Evolutionary conservation across 169 alveolate species (phyloP), one percentile per base, ranked within the genome.

Genomic region (Sarcocystis neurona): DNA sequence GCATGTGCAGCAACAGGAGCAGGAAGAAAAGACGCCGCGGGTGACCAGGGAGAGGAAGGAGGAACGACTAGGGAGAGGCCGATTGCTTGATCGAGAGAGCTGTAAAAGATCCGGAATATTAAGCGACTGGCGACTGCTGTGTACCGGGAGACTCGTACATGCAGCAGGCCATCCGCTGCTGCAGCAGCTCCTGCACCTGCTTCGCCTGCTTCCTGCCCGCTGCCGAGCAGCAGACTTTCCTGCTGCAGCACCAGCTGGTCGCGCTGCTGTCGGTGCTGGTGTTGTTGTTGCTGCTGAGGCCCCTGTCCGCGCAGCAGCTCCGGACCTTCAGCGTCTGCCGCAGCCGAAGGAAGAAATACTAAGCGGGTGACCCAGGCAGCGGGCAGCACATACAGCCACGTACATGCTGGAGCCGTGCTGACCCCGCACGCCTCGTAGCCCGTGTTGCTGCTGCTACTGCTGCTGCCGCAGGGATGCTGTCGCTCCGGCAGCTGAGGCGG

Each of bases 81-180:
- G 1, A 72, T 27, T 5, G 82, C 4, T n/a, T 53, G 47, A 39
- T 72, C 82, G 53, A 72, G 41, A 18, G 82, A 0, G 2, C 82
- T 48, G 32, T 41, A 72, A 12, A 41, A 37, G 27, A 39, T 53
- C 20, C 41, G 82, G 56, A 72, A 72, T 32, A 72, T 39, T 20
- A 72, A 72, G 47, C 82, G 47, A 0, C 82, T 53, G n/a, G 82
- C 82, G 53, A 72, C 82, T 4, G 82, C 34, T 18, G 82, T 72
- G 82, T 72, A 72, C 37, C 58, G 23, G 12, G 66, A 53, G 23
- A 12, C 12, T 15, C 66, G 66, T 12, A 53, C 30, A 53, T 53
- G 23, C 66, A 53, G 66, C 12, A 12, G 66, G 66, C 66, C 23
- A 15, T 23, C 66, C 32, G 3, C 75, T 1, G 27, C 60, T 48